A percentile compares a stretch with the other conserved stretches of the same genome.
phyloP scores from a whole-genome alignment of 176 grass and related monocot genomes.

The Dendrocalamus sinicus region DNA sequence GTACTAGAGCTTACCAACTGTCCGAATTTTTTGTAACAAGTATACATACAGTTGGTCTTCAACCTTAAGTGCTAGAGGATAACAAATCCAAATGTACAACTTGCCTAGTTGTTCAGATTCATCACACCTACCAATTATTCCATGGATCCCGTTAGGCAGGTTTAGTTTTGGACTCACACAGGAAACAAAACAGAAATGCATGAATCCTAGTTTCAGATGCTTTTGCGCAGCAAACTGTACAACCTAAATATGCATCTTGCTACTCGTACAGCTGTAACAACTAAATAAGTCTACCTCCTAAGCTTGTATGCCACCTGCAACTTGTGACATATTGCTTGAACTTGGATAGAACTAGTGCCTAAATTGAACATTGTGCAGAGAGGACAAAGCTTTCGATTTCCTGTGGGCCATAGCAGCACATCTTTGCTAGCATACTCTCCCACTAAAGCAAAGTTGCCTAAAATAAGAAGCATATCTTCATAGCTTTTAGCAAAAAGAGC shows the following conservation, averaged over 20 bases:
- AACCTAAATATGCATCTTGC: background rate
- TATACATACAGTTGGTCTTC: too few relatives aligned
- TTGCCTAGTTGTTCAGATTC: too few relatives aligned
- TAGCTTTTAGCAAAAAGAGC: too few relatives aligned
- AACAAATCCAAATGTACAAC: too few relatives aligned
- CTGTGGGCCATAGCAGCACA: background rate
- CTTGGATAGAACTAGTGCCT: background rate
- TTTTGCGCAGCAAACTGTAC: background rate
- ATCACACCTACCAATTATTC: too few relatives aligned
- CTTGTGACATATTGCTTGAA: background rate
- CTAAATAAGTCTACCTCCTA: background rate
- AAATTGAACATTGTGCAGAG: background rate
- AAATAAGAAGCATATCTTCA: too few relatives aligned
- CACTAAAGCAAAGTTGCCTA: background rate
- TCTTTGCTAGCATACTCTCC: background rate
- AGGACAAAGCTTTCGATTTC: slow-evolving; percentile 30
- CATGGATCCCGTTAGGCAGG: background rate
- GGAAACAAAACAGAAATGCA: background rate
- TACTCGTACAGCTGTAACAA: background rate
- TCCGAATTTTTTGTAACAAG: too few relatives aligned
- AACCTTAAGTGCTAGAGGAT: too few relatives aligned
- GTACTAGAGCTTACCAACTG: too few relatives aligned
- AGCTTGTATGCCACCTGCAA: slow-evolving; percentile 9
- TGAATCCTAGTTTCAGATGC: background rate
- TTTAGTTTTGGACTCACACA: background rate